Conservation (phyloP, 495 filamentous ascomycete genomes). For the Podospora tetraspora region DNA sequence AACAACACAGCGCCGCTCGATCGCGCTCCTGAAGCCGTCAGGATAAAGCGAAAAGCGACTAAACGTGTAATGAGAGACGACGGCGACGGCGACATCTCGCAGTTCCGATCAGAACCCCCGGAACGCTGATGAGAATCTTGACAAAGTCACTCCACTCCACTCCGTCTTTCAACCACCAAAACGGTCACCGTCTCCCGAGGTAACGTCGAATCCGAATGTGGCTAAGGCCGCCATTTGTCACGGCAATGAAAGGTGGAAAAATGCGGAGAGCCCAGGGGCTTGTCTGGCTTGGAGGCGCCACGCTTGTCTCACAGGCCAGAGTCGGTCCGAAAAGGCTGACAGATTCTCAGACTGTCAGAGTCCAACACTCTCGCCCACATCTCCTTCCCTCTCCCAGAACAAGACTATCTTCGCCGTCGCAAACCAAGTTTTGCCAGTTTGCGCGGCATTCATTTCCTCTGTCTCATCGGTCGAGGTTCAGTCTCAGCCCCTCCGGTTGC, state of each 20-base stretch:
- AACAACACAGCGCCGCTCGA: not conserved
- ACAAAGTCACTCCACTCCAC: not conserved
- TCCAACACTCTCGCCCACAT: not conserved
- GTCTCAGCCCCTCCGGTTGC: not conserved
- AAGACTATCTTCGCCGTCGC: slow-evolving; percentile 9
- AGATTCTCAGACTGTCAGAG: not conserved
- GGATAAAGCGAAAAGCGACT: not conserved
- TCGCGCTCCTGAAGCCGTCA: not conserved
- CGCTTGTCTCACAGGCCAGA: slow-evolving; percentile 26
- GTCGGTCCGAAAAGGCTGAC: slow-evolving; percentile 34
- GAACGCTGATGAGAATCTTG: not conserved
- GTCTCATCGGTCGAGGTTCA: not conserved
- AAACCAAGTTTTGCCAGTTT: slow-evolving; percentile 3
- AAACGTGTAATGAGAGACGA: not conserved
- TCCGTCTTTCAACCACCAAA: not conserved
- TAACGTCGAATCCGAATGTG: slow-evolving; percentile 1
- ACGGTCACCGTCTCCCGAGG: not conserved
- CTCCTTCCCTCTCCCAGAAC: not conserved
- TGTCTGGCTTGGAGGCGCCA: slow-evolving; percentile 14
- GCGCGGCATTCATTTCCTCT: not conserved
- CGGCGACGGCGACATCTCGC: not conserved
- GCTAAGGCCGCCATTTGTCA: slow-evolving; percentile 7
- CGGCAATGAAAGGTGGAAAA: slow-evolving; percentile 10
- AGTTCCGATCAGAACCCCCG: not conserved
- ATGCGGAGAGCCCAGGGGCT: slow-evolving; percentile 25